Conservation (phyloP, 371 early-diverging fungal species). For the Apophysomyces elegans region DNA sequence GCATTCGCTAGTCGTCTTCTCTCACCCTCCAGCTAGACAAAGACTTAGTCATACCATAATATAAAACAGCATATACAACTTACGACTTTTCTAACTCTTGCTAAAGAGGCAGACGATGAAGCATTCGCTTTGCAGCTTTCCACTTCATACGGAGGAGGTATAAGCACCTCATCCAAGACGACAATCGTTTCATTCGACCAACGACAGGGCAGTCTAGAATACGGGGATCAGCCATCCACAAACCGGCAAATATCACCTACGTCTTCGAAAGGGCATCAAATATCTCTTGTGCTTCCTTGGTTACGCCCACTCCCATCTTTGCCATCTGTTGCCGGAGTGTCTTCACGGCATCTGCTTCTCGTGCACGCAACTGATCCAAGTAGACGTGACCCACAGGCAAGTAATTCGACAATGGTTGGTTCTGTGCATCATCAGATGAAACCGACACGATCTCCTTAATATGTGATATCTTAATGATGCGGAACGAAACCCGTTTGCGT, state of each 20-base stretch:
- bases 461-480: constrained; percentile 63
- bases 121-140: constrained; percentile 72
- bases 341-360: constrained; percentile 64
- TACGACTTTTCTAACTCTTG: constrained; percentile 81
- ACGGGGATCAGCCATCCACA: not conserved
- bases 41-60: not conserved
- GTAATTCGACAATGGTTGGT: constrained; percentile 24
- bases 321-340: constrained; percentile 62
- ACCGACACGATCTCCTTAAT: constrained; percentile 59
- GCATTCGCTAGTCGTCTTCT: constrained; percentile 48
- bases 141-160: constrained; percentile 75
- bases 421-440: constrained; percentile 37
- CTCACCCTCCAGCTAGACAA: constrained; percentile 60
- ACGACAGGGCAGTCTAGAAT: constrained; percentile 73
- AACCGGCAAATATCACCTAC: constrained; percentile 40
- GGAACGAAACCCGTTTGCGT: constrained; percentile 44
- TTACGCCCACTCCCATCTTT: constrained; percentile 84
- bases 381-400: constrained; percentile 43
- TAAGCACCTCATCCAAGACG: constrained; percentile 83
- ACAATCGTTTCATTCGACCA: constrained; percentile 81
- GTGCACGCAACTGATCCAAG: constrained; percentile 60
- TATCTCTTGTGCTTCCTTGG: constrained; percentile 76
- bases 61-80: constrained; percentile 14
- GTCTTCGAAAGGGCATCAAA: constrained; percentile 86
- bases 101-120: constrained; percentile 63